Base-by-base conservation (phyloP, 1,284 basidiomycete species). In the Sporisorium graminicola region DNA sequence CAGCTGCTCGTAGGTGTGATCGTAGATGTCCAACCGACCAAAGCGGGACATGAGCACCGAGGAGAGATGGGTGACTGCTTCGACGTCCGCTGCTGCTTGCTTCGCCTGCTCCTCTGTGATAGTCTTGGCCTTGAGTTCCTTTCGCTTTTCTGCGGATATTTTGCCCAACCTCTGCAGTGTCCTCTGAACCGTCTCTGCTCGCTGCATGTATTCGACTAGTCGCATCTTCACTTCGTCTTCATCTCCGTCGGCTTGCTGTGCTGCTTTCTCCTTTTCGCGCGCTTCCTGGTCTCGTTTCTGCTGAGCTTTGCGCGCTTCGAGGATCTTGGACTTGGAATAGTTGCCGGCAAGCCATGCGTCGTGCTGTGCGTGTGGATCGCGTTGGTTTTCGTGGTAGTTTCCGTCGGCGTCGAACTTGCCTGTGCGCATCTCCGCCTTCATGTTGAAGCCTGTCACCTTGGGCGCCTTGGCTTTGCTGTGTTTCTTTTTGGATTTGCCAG, bases 361-460 rank as follows among this genome's bases (percentile, higher is more conserved):
- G 86, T 98, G 95, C 59, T 93, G 90, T 18, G 92, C 94, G 83
- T 95, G 92, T 7, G 93, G 92, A 86, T 99, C 95, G 52, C 85
- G 84, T 77, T 92, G 92, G 54, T 94, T 91, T 63, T 91, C 90
- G 60, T 95, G 90, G 85, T 95, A 98, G 67, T 84, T 86, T 51
- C 97, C 97, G 81, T 98, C 96, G 64, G 92, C 93, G 12, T 94
- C 92, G 87, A 99, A 98, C 81, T 94, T 93, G 35, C 97, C 97
- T 85, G 97, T 94, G 81, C 93, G 91, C 92, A 99, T 95, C 89
- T 99, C 97, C 77, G 93, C 92, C 77, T 95, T 93, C 97, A 99
- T 98, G 86, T 99, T 98, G 90, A 99, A 99, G 33, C 93, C 92
- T 9, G 94, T 95, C 14, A 98, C 86, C 81, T 95, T 93, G 86